Conservation (phyloP, 441 rosid genomes). For the Arabidopsis hybrid region DNA sequence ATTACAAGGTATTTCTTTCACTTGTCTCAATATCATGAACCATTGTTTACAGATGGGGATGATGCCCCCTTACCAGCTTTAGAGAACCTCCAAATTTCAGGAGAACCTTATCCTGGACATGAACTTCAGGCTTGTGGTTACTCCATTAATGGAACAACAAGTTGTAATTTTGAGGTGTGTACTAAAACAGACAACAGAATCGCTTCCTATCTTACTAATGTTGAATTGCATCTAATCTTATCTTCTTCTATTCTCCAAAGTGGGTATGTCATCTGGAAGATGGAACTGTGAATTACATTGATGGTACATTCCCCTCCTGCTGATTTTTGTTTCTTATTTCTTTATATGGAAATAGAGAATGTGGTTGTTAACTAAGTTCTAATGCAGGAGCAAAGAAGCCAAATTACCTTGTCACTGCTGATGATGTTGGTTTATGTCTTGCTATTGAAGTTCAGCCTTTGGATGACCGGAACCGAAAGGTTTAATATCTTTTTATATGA, state of each 20-base stretch:
- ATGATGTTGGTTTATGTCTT: constrained; percentile 88
- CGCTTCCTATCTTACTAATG: neutral
- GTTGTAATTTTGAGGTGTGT: constrained; percentile 97
- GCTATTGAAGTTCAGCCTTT: constrained; percentile 99
- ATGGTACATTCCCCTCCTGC: constrained; percentile 59
- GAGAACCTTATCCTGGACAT: constrained; percentile 96
- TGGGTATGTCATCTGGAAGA: constrained; percentile 99
- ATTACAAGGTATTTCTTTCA: too few relatives aligned
- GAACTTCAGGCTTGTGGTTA: constrained; percentile 94
- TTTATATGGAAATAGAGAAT: neutral
- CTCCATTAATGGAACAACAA: constrained; percentile 97
- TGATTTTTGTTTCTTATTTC: neutral
- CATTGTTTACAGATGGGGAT: constrained; percentile 45
- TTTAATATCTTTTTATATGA: constrained; percentile 30
- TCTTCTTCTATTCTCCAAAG: constrained; percentile 52
- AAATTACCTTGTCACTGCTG: constrained; percentile 93
- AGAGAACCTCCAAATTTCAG: constrained; percentile 88
- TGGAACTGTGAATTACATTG: constrained; percentile 95
- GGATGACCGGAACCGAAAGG: constrained; percentile 97
- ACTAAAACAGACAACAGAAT: constrained; percentile 9
- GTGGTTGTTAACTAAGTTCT: neutral
- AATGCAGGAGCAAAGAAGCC: constrained; percentile 97
- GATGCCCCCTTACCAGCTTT: constrained; percentile 96
- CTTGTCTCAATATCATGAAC: too few relatives aligned
- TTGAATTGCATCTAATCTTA: constrained; percentile 22